A percentile compares a stretch with the other conserved stretches of the same genome.
phyloP scores from a whole-genome alignment of 2,329 filamentous ascomycete species.

The Mollisia scopiformis region DNA sequence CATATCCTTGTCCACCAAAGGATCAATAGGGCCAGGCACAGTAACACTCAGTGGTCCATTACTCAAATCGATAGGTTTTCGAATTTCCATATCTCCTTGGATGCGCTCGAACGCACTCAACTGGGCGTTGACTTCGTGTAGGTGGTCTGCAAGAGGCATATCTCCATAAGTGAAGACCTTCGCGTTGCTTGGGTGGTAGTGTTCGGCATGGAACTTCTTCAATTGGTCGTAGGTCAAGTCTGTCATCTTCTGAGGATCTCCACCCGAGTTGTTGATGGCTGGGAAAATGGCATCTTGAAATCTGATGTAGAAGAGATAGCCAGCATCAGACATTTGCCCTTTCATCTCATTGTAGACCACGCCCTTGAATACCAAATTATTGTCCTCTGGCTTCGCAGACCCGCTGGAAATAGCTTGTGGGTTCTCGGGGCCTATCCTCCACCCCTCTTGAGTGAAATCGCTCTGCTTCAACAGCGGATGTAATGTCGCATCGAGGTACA shows the following conservation, averaged over 20 bases:
- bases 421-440: constrained; percentile 94
- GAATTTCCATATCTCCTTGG: constrained; percentile 71
- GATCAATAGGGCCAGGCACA: constrained; percentile 81
- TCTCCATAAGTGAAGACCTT: constrained; percentile 96
- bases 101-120: constrained; percentile 75
- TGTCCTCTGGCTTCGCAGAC: constrained; percentile 53
- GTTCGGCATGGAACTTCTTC: constrained; percentile 83
- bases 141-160: constrained; percentile 81
- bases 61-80: constrained; percentile 72
- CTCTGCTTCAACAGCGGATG: constrained; percentile 86
- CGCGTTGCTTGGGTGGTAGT: constrained; percentile 97
- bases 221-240: constrained; percentile 92
- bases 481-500: constrained; percentile 93
- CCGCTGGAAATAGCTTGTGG: constrained; percentile 53
- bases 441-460: constrained; percentile 96
- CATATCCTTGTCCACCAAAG: constrained; percentile 80
- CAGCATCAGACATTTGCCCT: constrained; percentile 96
- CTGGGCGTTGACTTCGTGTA: constrained; percentile 76
- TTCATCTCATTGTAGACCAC: constrained; percentile 99
- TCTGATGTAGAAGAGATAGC: constrained; percentile 92
- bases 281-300: constrained; percentile 96
- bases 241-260: constrained; percentile 94
- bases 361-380: constrained; percentile 88
- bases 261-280: constrained; percentile 93
- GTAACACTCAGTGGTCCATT: constrained; percentile 69